Evolutionary conservation across 179 eudicot species (phyloP), one percentile per base, ranked within the genome.

Genomic region (Patellifolia procumbens): DNA sequence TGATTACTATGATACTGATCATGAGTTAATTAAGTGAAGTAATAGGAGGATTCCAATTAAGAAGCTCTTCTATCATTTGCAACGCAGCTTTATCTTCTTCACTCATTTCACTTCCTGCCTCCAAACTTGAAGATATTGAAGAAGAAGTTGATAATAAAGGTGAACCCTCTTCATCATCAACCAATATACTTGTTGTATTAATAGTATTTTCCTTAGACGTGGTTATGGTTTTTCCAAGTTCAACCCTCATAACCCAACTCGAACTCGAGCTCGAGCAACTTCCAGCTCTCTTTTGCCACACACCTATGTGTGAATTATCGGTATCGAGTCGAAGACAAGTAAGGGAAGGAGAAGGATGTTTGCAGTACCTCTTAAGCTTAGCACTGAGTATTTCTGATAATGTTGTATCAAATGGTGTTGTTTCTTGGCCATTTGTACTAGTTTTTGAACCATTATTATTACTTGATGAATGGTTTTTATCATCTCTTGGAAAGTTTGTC

Each of bases 41-140:
- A 19, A 88, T 72, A 72, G 86, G 76, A 34, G 75, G 74, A 28
- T 89, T 87, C 91, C 92, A 85, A 34, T 89, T 83, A 16, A 92
- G 89, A 15, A 92, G 83, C 59, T 92, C 97, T 79, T 92, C 96
- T 11, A 92, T 90, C 97, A 92, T 92, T 67, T 92, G 97, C 89
- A 89, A 76, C 20, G 96, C 96, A 42, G 87, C 83, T 45, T 70
- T 85, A 43, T 91, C 91, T 75, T 92, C 97, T 42, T 89, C 91
- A 49, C 81, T 88, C 81, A 86, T 66, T 48, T 71, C 79, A 28
- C 49, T 76, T 20, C 74, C 84, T 3, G 15, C 49, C 20, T 78
- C 84, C 2, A 55, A 55, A 53, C 43, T 51, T 31, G 82, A 63
- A 5, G 83, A 64, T 7, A 68, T 37, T 9, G 78, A 59, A 6